Evolutionary conservation across 75 land plant genomes (phyloP), one percentile per base, ranked within the genome.

Genomic region (Picea glauca): DNA sequence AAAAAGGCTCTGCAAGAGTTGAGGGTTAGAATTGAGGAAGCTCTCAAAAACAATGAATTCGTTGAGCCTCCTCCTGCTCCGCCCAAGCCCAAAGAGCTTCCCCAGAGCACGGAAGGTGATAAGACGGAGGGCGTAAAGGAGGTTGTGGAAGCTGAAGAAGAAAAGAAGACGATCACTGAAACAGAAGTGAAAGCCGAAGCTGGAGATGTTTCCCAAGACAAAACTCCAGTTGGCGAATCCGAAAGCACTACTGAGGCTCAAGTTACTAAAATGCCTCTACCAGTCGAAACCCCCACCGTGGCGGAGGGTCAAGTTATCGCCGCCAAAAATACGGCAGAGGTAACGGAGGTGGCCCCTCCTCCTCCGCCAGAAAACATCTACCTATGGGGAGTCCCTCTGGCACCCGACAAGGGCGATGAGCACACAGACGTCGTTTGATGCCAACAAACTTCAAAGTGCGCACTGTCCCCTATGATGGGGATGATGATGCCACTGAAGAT

Each of bases 1-100:
- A 91, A 76, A 75, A 93, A 87, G 85, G 95, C 95, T 0, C 78
- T 93, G 78, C 31, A n/a, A 1, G 95, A 93, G 40, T 78, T 93
- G 1, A 81, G 75, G 65, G 77, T 72, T 5, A 82, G 79, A 79
- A 72, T 93, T 18, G 91, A 91, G 67, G 90, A 84, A 59, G 89
- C 91, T 59, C 83, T 88, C 60, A 61, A 79, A 3, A 56, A n/a
- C 2, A 81, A 90, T 75, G 82, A 78, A 13, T 78, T 85, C n/a
- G 62, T 78, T 40, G 76, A 80, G 78, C 75, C 65, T 32, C 46
- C 43, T 7, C 56, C 35, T 11, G 33, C 30, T 3, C 3, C 21
- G 63, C 3, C 63, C 9, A 23, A 62, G 63, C n/a, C 26, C 26
- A 1, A 62, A 62, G 76, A 33, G 4, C 2, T 33, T 67, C 40